Evolutionary conservation across 306 rosid genomes (phyloP), one percentile per base, ranked within the genome.

Genomic region (Vigna hirtella): DNA sequence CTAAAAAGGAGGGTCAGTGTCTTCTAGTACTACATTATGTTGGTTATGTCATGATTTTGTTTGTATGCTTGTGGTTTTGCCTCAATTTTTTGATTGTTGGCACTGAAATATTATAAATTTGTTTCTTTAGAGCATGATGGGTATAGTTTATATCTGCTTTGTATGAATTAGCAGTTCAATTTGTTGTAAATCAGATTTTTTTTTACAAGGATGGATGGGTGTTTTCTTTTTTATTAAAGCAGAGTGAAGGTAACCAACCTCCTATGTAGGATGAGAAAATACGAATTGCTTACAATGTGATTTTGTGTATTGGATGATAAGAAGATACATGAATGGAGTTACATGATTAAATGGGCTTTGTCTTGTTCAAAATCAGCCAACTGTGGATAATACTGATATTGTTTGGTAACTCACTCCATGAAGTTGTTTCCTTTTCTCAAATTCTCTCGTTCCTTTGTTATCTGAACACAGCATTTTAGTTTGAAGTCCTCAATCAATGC

Each of bases 1-100:
- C 83, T 73, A 83, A 83, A 78, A 81, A 83, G 43, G 58, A 55
- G 71, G 93, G 91, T 92, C 77, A 77, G 90, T 83, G 69, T 85
- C 65, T 11, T 79, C 70, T 79, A 55, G 63, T 76, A 72, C 36
- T 57, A 59, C 38, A 18, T 40, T 72, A 1, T 83, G 36, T 53
- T 47, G 66, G 55, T 56, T 72, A 53, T 72, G 34, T 66, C 66
- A 17, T 68, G 32, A 9, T 30, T 9, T 61, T 26, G 4, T n/a
- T 49, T 26, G n/a, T 51, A 4, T 32, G 42, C 47, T 72, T 69
- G 48, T 55, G 57, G 64, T 48, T 79, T 67, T 76, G 7, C 74
- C 47, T 22, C 45, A 13, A 17, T 61, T 61, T 55, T 5, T 67
- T 36, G 17, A 15, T 20, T 43, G 70, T 64, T 36, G 10, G 56